These are phyloP conservation scores for Passiflora organensis DNA, from an alignment of 345 rosid genomes.

Conservation along the genomic window DNA sequence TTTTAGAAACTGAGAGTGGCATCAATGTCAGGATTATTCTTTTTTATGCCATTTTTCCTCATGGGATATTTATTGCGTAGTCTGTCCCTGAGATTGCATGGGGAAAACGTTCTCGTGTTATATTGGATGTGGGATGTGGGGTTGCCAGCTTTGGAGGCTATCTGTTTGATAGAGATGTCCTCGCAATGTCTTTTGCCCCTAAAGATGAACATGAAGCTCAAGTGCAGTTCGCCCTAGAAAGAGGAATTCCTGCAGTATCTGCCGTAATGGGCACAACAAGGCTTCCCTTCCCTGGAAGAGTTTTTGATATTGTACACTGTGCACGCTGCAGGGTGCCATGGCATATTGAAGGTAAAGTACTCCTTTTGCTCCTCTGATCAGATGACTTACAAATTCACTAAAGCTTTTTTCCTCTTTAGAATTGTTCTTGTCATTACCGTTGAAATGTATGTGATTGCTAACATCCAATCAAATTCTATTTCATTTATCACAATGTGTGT, in stretches of 20 bases:
- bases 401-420: no score
- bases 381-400: neutral
- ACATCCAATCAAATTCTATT: no score
- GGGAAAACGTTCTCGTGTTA: constrained; percentile 79
- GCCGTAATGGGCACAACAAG: constrained; percentile 97
- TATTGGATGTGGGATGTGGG: constrained; percentile 98
- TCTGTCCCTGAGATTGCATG: constrained; percentile 73
- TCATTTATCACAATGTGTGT: no score
- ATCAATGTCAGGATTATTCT: no score
- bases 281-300: constrained; percentile 91
- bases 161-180: constrained; percentile 82
- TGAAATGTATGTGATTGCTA: no score
- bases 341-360: constrained; percentile 84
- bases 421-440: neutral
- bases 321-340: constrained; percentile 99
- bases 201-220: constrained; percentile 99
- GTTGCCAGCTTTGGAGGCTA: constrained; percentile 98
- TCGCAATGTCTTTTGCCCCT: constrained; percentile 93
- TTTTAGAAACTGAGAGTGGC: no score
- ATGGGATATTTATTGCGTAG: constrained; percentile 32
- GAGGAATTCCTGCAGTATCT: constrained; percentile 95
- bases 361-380: neutral
- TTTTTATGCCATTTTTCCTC: no score
- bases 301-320: constrained; percentile 89
- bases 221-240: constrained; percentile 94